A percentile compares a stretch with the other conserved stretches of the same genome.
Evolutionary conservation across 192 early-diverging fungal genomes (phyloP).

Genomic region (Radiomyces spectabilis): DNA sequence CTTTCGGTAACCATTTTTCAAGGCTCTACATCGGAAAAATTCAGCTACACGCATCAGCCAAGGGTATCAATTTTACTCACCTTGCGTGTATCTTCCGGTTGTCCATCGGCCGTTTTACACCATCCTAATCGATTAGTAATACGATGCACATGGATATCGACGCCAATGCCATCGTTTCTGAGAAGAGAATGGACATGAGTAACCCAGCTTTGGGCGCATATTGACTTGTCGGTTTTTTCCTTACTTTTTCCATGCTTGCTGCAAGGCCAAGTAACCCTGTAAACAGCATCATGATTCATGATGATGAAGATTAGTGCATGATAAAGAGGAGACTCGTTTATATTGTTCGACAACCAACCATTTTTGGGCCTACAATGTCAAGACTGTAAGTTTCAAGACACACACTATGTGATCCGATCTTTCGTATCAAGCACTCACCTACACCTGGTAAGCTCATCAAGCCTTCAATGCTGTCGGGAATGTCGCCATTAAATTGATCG

Average conservation of each 20-base stretch:
- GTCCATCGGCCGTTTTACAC: constrained; percentile 63
- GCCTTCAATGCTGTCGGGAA: constrained; percentile 73
- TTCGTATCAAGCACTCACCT: constrained; percentile 19
- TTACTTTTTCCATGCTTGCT: constrained; percentile 76
- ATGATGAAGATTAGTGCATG: not conserved
- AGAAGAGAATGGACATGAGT: not conserved
- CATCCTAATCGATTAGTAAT: constrained; percentile 86
- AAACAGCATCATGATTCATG: not conserved
- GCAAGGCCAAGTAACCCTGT: constrained; percentile 73
- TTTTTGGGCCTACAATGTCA: constrained; percentile 69
- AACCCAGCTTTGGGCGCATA: not conserved
- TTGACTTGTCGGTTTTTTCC: not conserved
- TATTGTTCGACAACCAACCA: too few species aligned
- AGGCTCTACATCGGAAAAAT: constrained; percentile 29
- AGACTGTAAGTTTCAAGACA: not conserved
- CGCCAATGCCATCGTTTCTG: constrained; percentile 83
- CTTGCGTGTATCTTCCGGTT: constrained; percentile 76
- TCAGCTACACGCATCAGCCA: not conserved
- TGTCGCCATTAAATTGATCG: constrained; percentile 69
- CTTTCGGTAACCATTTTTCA: constrained; percentile 76
- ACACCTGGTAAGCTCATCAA: constrained; percentile 82
- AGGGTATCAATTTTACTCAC: constrained; percentile 20
- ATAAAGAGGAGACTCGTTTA: not conserved
- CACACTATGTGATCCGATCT: not conserved
- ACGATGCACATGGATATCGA: constrained; percentile 92